Percentiles rank a stretch among this genome's conserved stretches.
Conservation (phyloP, 345 rosid genomes). For the Schrenkiella parvula region DNA sequence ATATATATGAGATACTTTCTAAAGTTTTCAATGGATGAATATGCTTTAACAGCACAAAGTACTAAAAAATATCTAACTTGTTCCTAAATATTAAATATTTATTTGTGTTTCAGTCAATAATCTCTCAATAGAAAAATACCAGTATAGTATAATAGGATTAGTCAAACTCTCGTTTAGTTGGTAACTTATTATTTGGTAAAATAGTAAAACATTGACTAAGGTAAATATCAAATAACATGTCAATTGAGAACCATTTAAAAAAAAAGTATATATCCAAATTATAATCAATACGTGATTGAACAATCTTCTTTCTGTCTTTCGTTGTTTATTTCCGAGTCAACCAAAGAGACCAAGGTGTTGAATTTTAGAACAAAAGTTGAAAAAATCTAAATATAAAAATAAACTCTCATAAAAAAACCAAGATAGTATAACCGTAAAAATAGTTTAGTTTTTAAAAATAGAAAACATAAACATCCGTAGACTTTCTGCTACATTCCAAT, state of each 20-base stretch:
- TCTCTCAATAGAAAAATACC: too few species aligned
- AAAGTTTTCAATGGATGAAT: too few species aligned
- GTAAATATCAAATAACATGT: neutral
- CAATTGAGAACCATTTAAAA: neutral
- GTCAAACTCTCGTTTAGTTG: neutral
- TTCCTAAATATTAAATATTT: too few species aligned
- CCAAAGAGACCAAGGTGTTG: neutral
- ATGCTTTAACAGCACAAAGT: too few species aligned
- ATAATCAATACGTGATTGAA: slow-evolving; percentile 17
- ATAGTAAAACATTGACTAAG: neutral
- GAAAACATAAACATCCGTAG: neutral
- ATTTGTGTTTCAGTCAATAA: too few species aligned
- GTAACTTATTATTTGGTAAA: slow-evolving; percentile 9
- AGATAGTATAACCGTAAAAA: neutral
- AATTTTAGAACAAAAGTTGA: neutral
- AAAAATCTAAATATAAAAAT: neutral
- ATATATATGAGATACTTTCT: too few species aligned
- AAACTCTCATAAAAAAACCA: neutral
- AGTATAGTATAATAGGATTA: too few species aligned
- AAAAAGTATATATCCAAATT: neutral
- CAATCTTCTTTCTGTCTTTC: neutral
- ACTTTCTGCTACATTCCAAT: neutral
- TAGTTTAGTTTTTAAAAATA: too few species aligned
- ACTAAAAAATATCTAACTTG: too few species aligned
- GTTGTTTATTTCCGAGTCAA: slow-evolving; percentile 14